Conservation (phyloP, 148 eudicot genomes). For the Arctostaphylos glauca region DNA sequence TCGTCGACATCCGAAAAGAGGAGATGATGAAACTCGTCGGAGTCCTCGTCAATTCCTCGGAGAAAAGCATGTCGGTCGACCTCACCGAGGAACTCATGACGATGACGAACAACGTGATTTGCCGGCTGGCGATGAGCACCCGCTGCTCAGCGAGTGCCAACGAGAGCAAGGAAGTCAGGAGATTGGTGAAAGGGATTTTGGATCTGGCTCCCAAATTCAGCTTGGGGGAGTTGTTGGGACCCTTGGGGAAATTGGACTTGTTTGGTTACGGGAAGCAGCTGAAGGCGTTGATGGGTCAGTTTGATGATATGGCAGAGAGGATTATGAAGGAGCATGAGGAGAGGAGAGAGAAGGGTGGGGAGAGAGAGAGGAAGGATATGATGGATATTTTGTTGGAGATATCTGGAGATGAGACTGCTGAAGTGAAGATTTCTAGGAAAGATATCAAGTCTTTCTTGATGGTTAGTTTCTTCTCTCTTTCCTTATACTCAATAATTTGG, state of each 20-base stretch:
- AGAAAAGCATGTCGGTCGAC: neutral
- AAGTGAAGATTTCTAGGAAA: constrained; percentile 27
- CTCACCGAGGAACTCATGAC: neutral
- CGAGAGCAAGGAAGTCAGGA: constrained; percentile 29
- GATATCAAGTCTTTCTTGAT: constrained; percentile 37
- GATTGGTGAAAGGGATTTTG: constrained; percentile 20
- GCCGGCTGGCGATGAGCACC: constrained; percentile 17
- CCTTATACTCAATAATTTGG: neutral
- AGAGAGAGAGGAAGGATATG: constrained; percentile 23
- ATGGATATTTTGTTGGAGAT: constrained; percentile 35
- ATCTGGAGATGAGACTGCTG: constrained; percentile 24
- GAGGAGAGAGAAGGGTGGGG: neutral
- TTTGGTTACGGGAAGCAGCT: constrained; percentile 25
- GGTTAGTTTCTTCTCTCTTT: constrained; percentile 17
- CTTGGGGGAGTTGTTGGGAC: constrained; percentile 26
- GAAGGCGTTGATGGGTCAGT: constrained; percentile 10
- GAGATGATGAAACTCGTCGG: constrained; percentile 14
- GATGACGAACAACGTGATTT: constrained; percentile 18
- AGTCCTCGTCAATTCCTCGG: neutral
- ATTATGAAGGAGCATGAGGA: constrained; percentile 19
- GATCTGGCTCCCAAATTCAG: constrained; percentile 28
- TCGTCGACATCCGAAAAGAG: neutral
- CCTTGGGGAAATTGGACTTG: constrained; percentile 26
- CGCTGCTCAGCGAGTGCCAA: constrained; percentile 8
- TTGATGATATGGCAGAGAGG: constrained; percentile 30